Evolutionary conservation across 1,284 basidiomycete genomes (phyloP), one percentile per base, ranked within the genome.

Genomic region (Rhodotorula sp.): DNA sequence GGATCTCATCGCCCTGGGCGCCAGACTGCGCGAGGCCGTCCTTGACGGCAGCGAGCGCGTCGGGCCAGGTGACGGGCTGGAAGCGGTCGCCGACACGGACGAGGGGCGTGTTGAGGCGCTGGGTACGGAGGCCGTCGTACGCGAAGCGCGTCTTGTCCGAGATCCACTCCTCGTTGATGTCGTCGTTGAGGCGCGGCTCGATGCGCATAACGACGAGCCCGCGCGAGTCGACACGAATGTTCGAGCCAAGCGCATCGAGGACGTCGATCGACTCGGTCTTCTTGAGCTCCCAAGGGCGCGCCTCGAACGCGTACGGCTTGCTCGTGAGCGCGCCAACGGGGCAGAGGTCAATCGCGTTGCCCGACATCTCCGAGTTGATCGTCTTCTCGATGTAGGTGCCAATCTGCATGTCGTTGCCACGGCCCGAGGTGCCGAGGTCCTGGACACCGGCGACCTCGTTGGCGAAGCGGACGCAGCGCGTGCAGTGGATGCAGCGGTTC

Each of bases 131-230:
- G 55, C 97, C 97, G 79, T 99, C 97, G 81, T 93, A 91, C 3
- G 96, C 92, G 82, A 93, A 96, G 73, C 97, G 91, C 3, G 96
- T 96, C 87, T 99, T 99, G 87, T 99, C 96, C 83, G 89, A 95
- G 83, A 99, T 97, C 96, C 97, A 99, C 83, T 99, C 97, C 85
- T 99, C 97, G 83, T 99, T 99, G 73, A 99, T 90, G 78, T 97
- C 93, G 83, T 99, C 96, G 82, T 99, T 99, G 70, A 93, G 91
- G 79, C 91, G 88, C 6, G 97, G 97, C 81, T 97, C 93, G 78
- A 99, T 88, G 61, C 96, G 90, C 94, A 99, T 99, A 75, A 99
- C 96, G 82, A 94, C 89, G 19, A 96, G 89, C 67, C 95, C 95
- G 55, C 96, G 89, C 64, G 95, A 97, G 83, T 99, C 96, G 73